Evolutionary conservation across 306 rosid species (phyloP).

Genomic region (Malus domestica): ASM211411v1 NC_041805.1:8083501-8084000

Average conservation of each 20-base stretch:
- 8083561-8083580: not conserved
- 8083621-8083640: not conserved
- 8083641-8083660: not conserved
- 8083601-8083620: not conserved
- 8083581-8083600: not conserved
- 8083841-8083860: conserved; percentile 28
- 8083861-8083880: conserved; percentile 38
- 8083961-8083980: conserved; percentile 26
- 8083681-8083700: not conserved
- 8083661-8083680: not conserved
- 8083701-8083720: not conserved
- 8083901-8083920: conserved; percentile 36
- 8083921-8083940: not conserved
- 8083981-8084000: conserved; percentile 18
- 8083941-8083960: not conserved
- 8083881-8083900: conserved; percentile 20
- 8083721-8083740: not conserved
- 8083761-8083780: not conserved
- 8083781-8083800: conserved; percentile 29
- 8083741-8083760: not conserved
- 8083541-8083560: no score
- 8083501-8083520: not conserved
- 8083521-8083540: not conserved
- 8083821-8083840: conserved; percentile 43
- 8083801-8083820: conserved; percentile 71